Evolutionary conservation across 257 asterid species (phyloP).

Genomic region (Solanum sejunctum): DNA sequence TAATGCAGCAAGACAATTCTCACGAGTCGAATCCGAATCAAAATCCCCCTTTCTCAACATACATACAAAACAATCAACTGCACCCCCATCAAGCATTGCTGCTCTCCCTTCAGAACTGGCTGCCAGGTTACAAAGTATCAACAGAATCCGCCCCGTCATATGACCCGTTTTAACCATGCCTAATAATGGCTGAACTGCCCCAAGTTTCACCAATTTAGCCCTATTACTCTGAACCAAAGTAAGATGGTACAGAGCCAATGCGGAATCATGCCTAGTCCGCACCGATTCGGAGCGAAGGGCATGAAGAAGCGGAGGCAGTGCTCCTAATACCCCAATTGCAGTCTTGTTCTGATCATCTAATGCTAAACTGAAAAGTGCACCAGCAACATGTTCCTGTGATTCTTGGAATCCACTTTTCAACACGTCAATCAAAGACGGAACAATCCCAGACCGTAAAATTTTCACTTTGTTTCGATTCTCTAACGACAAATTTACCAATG

Average conservation of each 20-base stretch:
- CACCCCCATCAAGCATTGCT: slow-evolving; percentile 61
- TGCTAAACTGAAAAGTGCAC: slow-evolving; percentile 80
- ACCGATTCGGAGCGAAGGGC: slow-evolving; percentile 68
- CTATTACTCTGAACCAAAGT: slow-evolving; percentile 73
- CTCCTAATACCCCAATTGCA: slow-evolving; percentile 92
- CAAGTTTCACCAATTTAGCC: slow-evolving; percentile 67
- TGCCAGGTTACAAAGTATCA: slow-evolving; percentile 59
- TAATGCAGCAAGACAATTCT: slow-evolving; percentile 54
- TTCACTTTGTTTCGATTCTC: slow-evolving; percentile 78
- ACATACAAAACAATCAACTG: slow-evolving; percentile 46
- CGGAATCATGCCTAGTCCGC: slow-evolving; percentile 75
- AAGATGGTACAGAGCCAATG: slow-evolving; percentile 76
- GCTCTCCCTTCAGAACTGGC: slow-evolving; percentile 69
- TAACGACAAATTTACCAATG: slow-evolving; percentile 66
- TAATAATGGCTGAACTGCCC: slow-evolving; percentile 44
- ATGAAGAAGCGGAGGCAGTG: slow-evolving; percentile 68
- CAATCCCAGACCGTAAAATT: slow-evolving; percentile 83
- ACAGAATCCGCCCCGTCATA: slow-evolving; percentile 49
- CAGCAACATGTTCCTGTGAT: slow-evolving; percentile 91
- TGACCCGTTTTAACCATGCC: slow-evolving; percentile 63
- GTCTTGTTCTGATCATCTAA: slow-evolving; percentile 80
- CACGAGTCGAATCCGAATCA: slow-evolving; percentile 35
- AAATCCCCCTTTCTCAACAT: slow-evolving; percentile 32
- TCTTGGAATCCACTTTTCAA: slow-evolving; percentile 50
- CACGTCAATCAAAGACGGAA: slow-evolving; percentile 67